These are phyloP conservation scores for Macrocybe gigantea DNA, from an alignment of 768 basidiomycete species.

Conservation along the genomic window DNA sequence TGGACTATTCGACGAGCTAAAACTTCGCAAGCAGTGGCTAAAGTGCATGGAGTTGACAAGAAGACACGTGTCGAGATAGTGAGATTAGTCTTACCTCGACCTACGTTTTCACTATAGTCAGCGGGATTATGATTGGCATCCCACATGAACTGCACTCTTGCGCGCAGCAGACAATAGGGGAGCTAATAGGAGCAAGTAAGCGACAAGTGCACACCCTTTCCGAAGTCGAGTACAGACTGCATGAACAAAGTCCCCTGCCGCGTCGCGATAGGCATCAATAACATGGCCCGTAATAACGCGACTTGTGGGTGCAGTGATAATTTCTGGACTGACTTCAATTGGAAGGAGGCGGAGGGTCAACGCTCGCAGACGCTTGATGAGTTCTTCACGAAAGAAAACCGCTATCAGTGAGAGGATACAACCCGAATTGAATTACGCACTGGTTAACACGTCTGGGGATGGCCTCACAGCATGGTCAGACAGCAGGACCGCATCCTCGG, in stretches of 20 bases:
- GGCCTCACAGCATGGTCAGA: conserved; percentile 45
- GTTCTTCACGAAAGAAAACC: conserved; percentile 40
- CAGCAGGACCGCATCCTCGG: conserved; percentile 39
- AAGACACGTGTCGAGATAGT: conserved; percentile 2
- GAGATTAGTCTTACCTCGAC: conserved; percentile 50
- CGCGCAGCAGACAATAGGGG: conserved; percentile 76
- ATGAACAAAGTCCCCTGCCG: conserved; percentile 85
- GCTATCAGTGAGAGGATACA: not conserved
- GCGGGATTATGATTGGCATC: conserved; percentile 80
- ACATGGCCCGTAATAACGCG: conserved; percentile 80
- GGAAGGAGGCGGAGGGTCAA: conserved; percentile 75
- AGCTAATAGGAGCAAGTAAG: conserved; percentile 35
- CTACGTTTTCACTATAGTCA: conserved; percentile 81
- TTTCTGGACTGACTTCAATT: conserved; percentile 64
- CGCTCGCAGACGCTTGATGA: conserved; percentile 74
- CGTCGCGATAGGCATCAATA: conserved; percentile 66
- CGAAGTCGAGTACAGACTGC: conserved; percentile 45
- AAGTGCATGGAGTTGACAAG: not conserved
- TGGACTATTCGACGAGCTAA: conserved; percentile 80
- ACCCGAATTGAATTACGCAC: conserved; percentile 33
- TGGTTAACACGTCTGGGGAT: conserved; percentile 69
- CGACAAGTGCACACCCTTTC: not conserved
- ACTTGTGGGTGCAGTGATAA: conserved; percentile 71
- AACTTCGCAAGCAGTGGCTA: conserved; percentile 80
- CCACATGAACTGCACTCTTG: conserved; percentile 73